Evolutionary conservation across 257 asterid genomes (phyloP), one percentile per base, ranked within the genome.

Genomic region (Solanum chiquidenum): DNA sequence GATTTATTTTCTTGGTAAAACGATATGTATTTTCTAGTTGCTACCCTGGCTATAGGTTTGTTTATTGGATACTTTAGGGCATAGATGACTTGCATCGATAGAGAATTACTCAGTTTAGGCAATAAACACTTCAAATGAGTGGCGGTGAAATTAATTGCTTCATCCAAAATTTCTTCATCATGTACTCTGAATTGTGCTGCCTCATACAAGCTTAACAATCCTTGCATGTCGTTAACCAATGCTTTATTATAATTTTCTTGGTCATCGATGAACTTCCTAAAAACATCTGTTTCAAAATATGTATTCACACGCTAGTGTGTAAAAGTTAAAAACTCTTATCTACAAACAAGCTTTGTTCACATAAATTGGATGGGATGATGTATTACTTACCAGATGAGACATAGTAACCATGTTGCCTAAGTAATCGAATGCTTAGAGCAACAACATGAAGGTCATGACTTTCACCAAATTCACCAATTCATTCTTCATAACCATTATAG

Each of bases 141-240:
- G 38, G 88, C 40, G 13, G 88, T 82, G n/a, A 90, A 89, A 5
- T 7, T 25, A 3, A 87, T 71, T 37, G 93, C 92, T 60, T 88
- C 91, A 11, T 42, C 87, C 33, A 85, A 6, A 38, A 85, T 40
- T 16, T 68, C 18, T n/a, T 85, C 87, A 6, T 42, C 88, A 0
- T 86, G 86, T 12, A 86, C 88, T 46, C 86, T 38, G 40, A 60
- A 86, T 40, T 90, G 68, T 38, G 91, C 27, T 9, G 93, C 92
- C 87, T 91, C 93, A 11, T 80, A 92, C 69, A 92, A 68, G 60
- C 91, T 84, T n/a, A 92, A 55, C 73, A 92, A 10, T 18, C 91
- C 92, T 12, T 52, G 31, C 2, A 75, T 69, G 7, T 91, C 73
- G 4, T 8, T 76, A 1, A 33, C 6, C 37, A 69, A 23, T 2